Evolutionary conservation across 2,329 filamentous ascomycete species (phyloP).

Genomic region (Botryotinia globosa): DNA sequence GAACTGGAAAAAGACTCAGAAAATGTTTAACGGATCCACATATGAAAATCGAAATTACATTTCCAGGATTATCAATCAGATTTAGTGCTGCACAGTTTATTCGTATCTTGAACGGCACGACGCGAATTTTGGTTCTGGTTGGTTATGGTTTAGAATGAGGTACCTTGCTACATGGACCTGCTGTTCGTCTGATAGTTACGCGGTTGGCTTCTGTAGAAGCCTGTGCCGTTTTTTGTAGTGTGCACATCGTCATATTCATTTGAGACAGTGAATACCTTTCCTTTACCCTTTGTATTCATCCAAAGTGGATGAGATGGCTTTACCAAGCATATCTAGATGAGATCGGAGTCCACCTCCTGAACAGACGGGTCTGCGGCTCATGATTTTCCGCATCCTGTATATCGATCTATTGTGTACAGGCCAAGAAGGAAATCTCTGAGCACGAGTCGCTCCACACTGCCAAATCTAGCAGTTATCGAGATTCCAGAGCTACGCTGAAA

Average conservation of each 20-base stretch:
- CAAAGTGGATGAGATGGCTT: background rate
- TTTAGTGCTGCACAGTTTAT: background rate
- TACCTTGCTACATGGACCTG: background rate
- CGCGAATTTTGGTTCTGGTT: background rate
- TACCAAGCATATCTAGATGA: background rate
- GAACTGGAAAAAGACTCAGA: background rate
- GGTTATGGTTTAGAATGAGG: background rate
- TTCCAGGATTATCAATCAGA: background rate
- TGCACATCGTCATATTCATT: background rate
- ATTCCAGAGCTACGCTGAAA: background rate
- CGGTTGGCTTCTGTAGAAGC: background rate
- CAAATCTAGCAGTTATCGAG: background rate
- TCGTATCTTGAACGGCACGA: background rate
- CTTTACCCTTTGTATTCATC: background rate
- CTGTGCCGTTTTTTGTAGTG: background rate
- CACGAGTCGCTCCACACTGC: background rate
- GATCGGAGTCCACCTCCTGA: background rate
- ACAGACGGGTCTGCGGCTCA: background rate
- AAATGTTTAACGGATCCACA: background rate
- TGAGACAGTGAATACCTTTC: background rate
- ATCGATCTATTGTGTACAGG: background rate
- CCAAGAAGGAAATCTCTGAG: background rate
- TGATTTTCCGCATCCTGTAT: background rate
- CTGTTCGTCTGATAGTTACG: background rate
- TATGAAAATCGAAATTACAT: background rate